Base-by-base conservation (phyloP, 2,329 filamentous ascomycete genomes). In the Lachnellula occidentalis region DNA sequence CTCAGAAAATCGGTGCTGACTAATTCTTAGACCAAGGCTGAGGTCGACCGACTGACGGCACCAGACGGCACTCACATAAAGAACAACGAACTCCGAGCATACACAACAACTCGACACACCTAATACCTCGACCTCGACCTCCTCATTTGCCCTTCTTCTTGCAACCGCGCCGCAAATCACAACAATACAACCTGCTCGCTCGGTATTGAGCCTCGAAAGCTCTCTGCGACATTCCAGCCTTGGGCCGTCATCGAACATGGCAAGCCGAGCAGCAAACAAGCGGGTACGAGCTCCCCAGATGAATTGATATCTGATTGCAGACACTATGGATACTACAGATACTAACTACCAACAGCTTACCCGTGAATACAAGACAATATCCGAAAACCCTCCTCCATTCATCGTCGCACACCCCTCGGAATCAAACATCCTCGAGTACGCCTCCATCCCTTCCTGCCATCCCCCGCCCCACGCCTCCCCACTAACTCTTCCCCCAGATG, bases 331-430 rank as follows among this genome's bases (percentile, higher is more conserved):
- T 31, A 11, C 4, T 22, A 49, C 14, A 34, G 11, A 47, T 45
- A 36, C 54, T 64, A 36, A 64, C 45, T 34, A 15, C 21, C 0
- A n/a, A 48, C 58, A 80, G 78, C 76, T 86, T 56, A 81, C 80
- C 53, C 78, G 80, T 58, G 83, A 87, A 72, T 87, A 86, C 67
- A 76, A 81, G 69, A 75, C 78, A 58, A 85, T 87, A 58, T 76
- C 80, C 66, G 79, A 82, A 66, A 92, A 91, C 66, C 91, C 92
- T 11, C 90, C 91, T 36, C 90, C 91, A 51, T 95, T 90, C 74
- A 95, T 96, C 65, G 79, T 83, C 49, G 91, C 92, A 14, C 91
- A 96, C 69, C 91, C 91, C 11, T 95, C 90, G 39, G 92, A 96
- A 62, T 81, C 82, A 42, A 96, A 96, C 71, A 96, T 96, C 61